phyloP scores from a whole-genome alignment of 2,329 filamentous ascomycete species.

The Phaeosphaeria sp. region DNA sequence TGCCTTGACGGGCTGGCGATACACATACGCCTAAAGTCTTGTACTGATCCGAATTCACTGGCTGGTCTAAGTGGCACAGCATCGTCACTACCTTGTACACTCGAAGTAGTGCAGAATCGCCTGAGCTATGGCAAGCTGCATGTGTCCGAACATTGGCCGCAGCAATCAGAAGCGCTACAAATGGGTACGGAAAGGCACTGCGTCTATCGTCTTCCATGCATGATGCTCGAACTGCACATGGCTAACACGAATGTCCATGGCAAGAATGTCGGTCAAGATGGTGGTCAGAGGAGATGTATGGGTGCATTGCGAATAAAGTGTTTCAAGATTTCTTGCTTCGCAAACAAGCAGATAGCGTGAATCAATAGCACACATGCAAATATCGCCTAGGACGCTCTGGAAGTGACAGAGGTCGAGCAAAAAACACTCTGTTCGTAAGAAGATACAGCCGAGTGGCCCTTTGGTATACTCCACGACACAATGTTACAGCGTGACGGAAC shows the following conservation, averaged over 20 bases:
- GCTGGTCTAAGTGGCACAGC: conserved; percentile 25
- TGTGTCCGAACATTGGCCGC: conserved; percentile 13
- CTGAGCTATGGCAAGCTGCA: conserved; percentile 33
- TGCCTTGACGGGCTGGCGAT: conserved; percentile 20
- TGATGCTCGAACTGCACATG: conserved; percentile 22
- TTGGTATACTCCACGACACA: conserved; percentile 13
- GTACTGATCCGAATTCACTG: conserved; percentile 17
- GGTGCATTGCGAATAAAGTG: background rate
- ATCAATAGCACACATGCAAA: conserved; percentile 27
- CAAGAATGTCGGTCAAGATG: background rate
- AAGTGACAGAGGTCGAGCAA: conserved; percentile 13
- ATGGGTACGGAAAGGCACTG: conserved; percentile 10
- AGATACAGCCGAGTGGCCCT: conserved; percentile 22
- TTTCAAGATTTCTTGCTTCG: background rate
- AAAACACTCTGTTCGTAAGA: conserved; percentile 20
- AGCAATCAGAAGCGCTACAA: conserved; percentile 21
- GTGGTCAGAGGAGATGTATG: background rate
- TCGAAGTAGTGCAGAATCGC: conserved; percentile 14
- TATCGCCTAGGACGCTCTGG: conserved; percentile 12
- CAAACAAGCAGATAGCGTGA: conserved; percentile 11
- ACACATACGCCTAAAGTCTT: conserved; percentile 20
- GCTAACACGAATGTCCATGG: background rate
- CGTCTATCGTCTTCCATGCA: conserved; percentile 25
- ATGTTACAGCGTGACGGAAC: conserved; percentile 28
- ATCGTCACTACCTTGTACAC: conserved; percentile 26